phyloP scores from a whole-genome alignment of 73 alveolate genomes.

The Paramecium sonneborni region DNA sequence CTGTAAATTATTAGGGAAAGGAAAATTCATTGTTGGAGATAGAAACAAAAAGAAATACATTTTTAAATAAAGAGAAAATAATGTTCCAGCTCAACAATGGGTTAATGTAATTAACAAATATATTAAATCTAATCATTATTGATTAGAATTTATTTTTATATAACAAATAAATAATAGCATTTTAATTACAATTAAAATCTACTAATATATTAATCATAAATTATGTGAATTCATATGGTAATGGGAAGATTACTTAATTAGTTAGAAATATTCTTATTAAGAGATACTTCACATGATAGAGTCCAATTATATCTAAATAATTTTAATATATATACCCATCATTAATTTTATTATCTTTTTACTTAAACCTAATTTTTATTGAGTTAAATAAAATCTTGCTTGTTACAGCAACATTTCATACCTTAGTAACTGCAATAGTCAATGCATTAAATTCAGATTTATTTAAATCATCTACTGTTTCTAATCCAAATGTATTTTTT shows the following conservation, averaged over 20 bases:
- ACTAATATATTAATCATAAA: background rate
- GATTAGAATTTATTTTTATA: background rate
- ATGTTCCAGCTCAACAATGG: background rate
- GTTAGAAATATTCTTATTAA: background rate
- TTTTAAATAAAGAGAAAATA: background rate
- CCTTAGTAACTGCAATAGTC: background rate
- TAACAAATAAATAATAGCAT: background rate
- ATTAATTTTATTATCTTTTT: background rate
- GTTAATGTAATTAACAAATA: slow-evolving; percentile 11
- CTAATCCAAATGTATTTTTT: background rate
- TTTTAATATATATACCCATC: background rate
- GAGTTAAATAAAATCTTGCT: background rate
- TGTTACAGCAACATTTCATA: background rate
- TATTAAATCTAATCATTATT: background rate
- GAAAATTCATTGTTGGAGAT: slow-evolving; percentile 14
- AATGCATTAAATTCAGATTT: background rate
- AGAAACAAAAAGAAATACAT: slow-evolving; percentile 31
- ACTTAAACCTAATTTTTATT: background rate
- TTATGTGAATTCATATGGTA: slow-evolving; percentile 26
- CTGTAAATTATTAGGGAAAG: slow-evolving; percentile 31
- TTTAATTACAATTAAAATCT: background rate
- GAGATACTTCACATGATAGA: background rate
- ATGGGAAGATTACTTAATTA: background rate
- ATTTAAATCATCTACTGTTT: background rate
- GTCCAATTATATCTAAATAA: background rate